These are phyloP conservation scores for Diaporthe aspalathi DNA, from an alignment of 2,329 filamentous ascomycete genomes.

Conservation along the genomic window DNA sequence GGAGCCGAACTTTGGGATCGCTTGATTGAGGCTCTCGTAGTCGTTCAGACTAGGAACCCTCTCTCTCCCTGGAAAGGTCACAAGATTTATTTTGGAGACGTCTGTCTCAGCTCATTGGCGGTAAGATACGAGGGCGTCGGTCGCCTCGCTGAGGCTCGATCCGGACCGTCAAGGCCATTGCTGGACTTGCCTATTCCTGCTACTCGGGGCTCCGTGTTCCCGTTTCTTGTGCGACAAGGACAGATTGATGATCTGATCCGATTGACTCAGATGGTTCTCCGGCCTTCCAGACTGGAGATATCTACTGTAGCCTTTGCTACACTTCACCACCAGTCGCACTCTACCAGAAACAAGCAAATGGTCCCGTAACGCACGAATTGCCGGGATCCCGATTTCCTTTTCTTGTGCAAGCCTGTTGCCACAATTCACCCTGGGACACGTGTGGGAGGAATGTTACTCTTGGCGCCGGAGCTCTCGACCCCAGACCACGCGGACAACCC, in stretches of 20 bases:
- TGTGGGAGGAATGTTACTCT: slow-evolving; percentile 2
- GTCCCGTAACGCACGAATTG: slow-evolving; percentile 8
- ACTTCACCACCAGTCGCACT: not conserved
- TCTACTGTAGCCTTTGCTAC: slow-evolving; percentile 22
- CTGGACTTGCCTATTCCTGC: slow-evolving; percentile 20
- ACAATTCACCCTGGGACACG: not conserved
- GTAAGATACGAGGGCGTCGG: slow-evolving; percentile 32
- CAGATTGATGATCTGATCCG: slow-evolving; percentile 17
- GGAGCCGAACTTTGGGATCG: not conserved
- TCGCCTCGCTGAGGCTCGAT: slow-evolving; percentile 30
- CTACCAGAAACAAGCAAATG: slow-evolving; percentile 7
- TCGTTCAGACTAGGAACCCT: slow-evolving; percentile 12
- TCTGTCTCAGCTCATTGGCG: slow-evolving; percentile 31
- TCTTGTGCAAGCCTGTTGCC: slow-evolving; percentile 20
- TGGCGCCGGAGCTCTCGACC: not conserved
- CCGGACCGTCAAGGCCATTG: slow-evolving; percentile 27
- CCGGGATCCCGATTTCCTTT: slow-evolving; percentile 15
- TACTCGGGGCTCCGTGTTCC: not conserved
- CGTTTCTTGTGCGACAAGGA: not conserved
- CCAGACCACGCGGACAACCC: not conserved
- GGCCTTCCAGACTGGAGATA: slow-evolving; percentile 2
- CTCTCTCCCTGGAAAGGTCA: not conserved
- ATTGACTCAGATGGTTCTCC: not conserved
- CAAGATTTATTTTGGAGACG: slow-evolving; percentile 1
- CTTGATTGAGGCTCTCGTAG: slow-evolving; percentile 18